These are phyloP conservation scores for Fusarium marasasianum DNA, from an alignment of 2,329 filamentous ascomycete genomes.

Conservation along the genomic window DNA sequence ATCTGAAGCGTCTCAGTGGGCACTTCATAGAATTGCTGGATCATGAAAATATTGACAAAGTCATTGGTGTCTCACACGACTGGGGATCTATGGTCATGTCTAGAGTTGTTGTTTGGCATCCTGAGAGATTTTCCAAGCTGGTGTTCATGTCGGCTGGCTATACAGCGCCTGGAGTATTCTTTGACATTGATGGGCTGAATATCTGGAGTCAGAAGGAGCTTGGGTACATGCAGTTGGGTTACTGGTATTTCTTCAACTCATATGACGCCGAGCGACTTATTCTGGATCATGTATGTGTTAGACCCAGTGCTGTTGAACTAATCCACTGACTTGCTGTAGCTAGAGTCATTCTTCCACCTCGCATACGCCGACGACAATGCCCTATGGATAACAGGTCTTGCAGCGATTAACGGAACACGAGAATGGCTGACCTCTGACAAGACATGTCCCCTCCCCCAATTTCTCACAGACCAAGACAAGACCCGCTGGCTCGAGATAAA, in stretches of 20 bases:
- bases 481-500: constrained; percentile 2
- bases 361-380: constrained; percentile 17
- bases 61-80: constrained; percentile 32
- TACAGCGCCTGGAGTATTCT: constrained; percentile 4
- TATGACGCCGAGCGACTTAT: constrained; percentile 18
- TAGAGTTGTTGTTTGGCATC: constrained; percentile 20
- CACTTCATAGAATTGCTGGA: constrained; percentile 29
- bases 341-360: constrained; percentile 33
- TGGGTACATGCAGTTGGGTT: constrained; percentile 30
- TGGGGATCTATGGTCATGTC: constrained; percentile 26
- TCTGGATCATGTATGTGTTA: not conserved
- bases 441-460: constrained; percentile 5
- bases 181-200: constrained; percentile 27
- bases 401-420: constrained; percentile 13
- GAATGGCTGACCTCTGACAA: constrained; percentile 16
- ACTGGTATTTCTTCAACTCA: constrained; percentile 37
- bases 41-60: constrained; percentile 6
- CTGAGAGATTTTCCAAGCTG: constrained; percentile 6
- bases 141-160: constrained; percentile 18
- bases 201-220: not conserved
- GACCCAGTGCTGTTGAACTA: accelerated
- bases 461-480: constrained; percentile 22
- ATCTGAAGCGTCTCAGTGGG: constrained; percentile 3
- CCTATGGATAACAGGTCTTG: constrained; percentile 12
- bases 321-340: not conserved